Conservation (phyloP, 768 basidiomycete genomes). For the Rhizopogon salebrosus region DNA sequence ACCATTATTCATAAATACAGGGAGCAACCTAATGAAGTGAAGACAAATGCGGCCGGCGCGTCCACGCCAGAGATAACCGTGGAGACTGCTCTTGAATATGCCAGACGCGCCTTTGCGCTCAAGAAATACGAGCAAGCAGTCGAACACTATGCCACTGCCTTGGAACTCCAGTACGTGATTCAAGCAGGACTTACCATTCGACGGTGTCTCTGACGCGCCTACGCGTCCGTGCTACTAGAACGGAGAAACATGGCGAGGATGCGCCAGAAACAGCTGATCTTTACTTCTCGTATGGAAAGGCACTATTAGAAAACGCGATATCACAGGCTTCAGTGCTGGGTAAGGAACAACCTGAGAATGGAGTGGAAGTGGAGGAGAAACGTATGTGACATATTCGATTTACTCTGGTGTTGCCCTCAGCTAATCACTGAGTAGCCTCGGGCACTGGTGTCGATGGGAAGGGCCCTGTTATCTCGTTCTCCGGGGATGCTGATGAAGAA, state of each 20-base stretch:
- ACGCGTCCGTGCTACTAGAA: slow-evolving; percentile 38
- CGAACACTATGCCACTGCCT: slow-evolving; percentile 77
- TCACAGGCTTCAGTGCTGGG: slow-evolving; percentile 83
- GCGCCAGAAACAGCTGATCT: slow-evolving; percentile 82
- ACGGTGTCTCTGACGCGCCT: slow-evolving; percentile 11
- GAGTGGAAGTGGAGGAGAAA: slow-evolving; percentile 37
- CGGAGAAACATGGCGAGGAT: slow-evolving; percentile 70
- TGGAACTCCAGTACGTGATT: slow-evolving; percentile 72
- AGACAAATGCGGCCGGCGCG: slow-evolving; percentile 19
- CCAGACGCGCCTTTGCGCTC: slow-evolving; percentile 85
- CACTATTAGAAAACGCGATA: slow-evolving; percentile 90
- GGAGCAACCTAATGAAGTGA: slow-evolving; percentile 1
- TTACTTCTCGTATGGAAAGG: slow-evolving; percentile 89
- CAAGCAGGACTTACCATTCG: slow-evolving; percentile 16
- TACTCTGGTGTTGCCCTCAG: not conserved
- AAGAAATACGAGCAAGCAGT: slow-evolving; percentile 83
- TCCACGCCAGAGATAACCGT: slow-evolving; percentile 27
- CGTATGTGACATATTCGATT: slow-evolving; percentile 16
- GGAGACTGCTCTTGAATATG: slow-evolving; percentile 66
- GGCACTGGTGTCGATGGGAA: slow-evolving; percentile 33
- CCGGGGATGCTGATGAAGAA: slow-evolving; percentile 70
- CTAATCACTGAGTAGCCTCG: slow-evolving; percentile 17
- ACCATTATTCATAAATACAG: slow-evolving; percentile 4
- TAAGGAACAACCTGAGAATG: slow-evolving; percentile 69
- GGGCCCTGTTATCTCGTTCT: slow-evolving; percentile 70